Conservation (phyloP, 305 asterid species). For the Ajuga reptans region DNA sequence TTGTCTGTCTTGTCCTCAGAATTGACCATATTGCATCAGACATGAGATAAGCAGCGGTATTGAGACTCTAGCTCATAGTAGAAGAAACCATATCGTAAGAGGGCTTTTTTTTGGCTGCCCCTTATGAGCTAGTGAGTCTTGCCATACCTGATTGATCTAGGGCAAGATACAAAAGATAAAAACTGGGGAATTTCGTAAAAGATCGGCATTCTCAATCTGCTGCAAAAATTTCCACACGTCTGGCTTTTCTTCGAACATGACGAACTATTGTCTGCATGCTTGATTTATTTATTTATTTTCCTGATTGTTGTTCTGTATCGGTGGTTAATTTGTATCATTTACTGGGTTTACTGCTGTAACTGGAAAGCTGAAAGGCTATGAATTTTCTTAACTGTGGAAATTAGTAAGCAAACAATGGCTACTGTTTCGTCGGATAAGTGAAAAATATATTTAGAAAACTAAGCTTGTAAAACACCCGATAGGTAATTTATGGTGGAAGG, state of each 20-base stretch:
- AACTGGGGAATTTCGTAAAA: background rate
- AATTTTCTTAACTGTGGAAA: background rate
- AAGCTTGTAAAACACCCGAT: background rate
- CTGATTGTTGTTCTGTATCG: background rate
- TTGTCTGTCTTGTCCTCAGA: background rate
- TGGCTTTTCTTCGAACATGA: background rate
- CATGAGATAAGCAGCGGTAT: background rate
- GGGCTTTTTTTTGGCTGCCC: background rate
- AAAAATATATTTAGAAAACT: background rate
- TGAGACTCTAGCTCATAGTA: background rate
- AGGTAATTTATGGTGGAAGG: background rate
- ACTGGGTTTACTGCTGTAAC: background rate
- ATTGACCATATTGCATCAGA: background rate
- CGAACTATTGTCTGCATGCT: background rate
- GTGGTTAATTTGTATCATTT: background rate
- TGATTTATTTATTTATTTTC: background rate
- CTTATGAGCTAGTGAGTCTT: background rate
- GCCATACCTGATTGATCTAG: background rate
- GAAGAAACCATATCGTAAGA: background rate
- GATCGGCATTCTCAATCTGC: background rate
- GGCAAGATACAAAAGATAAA: background rate
- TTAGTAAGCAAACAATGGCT: background rate
- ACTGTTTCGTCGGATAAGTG: background rate
- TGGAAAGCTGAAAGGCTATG: background rate
- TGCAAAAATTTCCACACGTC: background rate